Base-by-base conservation (phyloP, 768 basidiomycete species). In the Boletales sp. region DNA sequence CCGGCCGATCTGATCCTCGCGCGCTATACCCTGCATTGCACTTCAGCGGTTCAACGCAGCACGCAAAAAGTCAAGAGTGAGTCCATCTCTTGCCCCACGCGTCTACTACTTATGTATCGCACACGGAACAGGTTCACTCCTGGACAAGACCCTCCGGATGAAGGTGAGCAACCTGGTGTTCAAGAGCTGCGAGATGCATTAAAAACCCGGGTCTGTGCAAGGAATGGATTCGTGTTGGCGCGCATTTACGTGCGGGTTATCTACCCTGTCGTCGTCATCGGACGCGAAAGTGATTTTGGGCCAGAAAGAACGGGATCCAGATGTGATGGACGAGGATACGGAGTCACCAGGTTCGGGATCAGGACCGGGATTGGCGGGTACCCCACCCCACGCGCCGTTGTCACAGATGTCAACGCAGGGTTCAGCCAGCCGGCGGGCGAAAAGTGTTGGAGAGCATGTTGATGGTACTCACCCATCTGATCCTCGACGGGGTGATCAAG, bases 201-300 rank as follows among this genome's bases (percentile, higher is more conserved):
- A 83, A 92, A 57, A 75, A 82, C 47, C 87, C 91, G 0, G 88
- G 84, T 50, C 79, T 83, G 40, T 86, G 86, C n/a, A 89, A 85
- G 57, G 94, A 97, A 50, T 99, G 95, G n/a, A 95, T 98, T 99
- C 58, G 87, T 87, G 11, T 82, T 98, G 71, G 91, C 94, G 0
- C 44, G 90, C 85, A 1, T 96, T 97, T 61, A 69, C 59, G 31
- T 65, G 65, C 43, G 57, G 57, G 39, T 64, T 65, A 35, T 21
- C 2, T 44, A 44, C 31, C 46, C 21, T 43, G 5, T 32, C 21
- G 2, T 4, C 53, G 10, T 13, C 46, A 31, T 35, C 58, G 17
- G 48, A 54, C 11, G n/a, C 1, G 8, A 43, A 46, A 8, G 35
- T 19, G 17, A 21, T 4, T 21, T 4, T 2, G 21, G 4, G 21